Evolutionary conservation across 371 early-diverging fungal species (phyloP).

Genomic region (Mucor circinelloides): DNA sequence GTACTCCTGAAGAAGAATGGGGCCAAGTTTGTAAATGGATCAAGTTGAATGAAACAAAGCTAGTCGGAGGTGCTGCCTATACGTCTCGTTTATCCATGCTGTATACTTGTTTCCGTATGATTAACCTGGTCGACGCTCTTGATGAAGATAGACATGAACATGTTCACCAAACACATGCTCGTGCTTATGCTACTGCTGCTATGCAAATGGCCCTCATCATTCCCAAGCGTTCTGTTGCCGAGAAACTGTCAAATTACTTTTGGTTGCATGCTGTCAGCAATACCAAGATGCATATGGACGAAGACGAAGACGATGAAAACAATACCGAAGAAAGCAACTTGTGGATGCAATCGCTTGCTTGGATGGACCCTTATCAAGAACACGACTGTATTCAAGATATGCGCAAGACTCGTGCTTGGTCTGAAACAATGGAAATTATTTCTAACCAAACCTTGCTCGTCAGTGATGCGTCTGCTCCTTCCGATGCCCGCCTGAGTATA

Average conservation of each 20-base stretch:
- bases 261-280: conserved; percentile 33
- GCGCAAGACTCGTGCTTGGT: conserved; percentile 36
- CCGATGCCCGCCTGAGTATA: conserved; percentile 11
- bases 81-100: conserved; percentile 31
- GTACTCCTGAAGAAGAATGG: conserved; percentile 38
- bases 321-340: conserved; percentile 2
- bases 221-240: conserved; percentile 24
- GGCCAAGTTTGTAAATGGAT: conserved; percentile 44
- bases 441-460: conserved; percentile 23
- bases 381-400: conserved; percentile 28
- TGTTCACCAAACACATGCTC: conserved; percentile 26
- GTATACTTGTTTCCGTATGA: conserved; percentile 30
- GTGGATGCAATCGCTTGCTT: conserved; percentile 33
- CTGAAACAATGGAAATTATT: conserved; percentile 39
- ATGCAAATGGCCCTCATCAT: conserved; percentile 39
- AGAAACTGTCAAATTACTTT: conserved; percentile 29
- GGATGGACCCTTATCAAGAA: conserved; percentile 26
- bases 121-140: conserved; percentile 33
- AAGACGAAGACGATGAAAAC: conserved; percentile 14
- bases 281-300: neutral
- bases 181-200: conserved; percentile 45
- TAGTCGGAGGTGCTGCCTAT: conserved; percentile 43
- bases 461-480: conserved; percentile 28
- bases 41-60: conserved; percentile 47
- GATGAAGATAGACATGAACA: conserved; percentile 33